Percentiles rank a stretch among this genome's conserved stretches.
Evolutionary conservation across 306 rosid genomes (phyloP).

Genomic region (Quercus parvula): DNA sequence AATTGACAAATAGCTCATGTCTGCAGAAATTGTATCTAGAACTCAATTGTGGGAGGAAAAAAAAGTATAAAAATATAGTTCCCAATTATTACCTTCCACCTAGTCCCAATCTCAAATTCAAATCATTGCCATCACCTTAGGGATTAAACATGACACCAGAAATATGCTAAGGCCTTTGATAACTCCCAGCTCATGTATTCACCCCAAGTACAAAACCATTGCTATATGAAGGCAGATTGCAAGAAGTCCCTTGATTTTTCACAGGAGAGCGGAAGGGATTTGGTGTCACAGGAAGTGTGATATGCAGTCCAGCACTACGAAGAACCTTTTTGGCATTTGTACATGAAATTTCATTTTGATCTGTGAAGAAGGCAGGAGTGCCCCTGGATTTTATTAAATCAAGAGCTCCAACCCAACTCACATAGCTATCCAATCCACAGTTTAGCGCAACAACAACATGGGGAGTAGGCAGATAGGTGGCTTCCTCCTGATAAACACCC

Average conservation of each 20-base stretch:
- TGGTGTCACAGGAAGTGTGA: conserved; percentile 63
- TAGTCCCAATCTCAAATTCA: not conserved
- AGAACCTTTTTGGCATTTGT: conserved; percentile 34
- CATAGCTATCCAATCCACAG: conserved; percentile 30
- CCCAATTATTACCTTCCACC: not conserved
- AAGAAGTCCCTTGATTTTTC: conserved; percentile 41
- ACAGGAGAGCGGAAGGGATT: conserved; percentile 66
- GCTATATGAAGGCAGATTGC: conserved; percentile 59
- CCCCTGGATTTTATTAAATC: conserved; percentile 35
- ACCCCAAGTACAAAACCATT: conserved; percentile 64
- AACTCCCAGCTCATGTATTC: conserved; percentile 36
- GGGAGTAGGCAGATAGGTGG: conserved; percentile 36
- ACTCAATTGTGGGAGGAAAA: not conserved
- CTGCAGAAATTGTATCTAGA: not conserved
- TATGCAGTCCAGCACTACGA: conserved; percentile 32
- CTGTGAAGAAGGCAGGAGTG: conserved; percentile 38
- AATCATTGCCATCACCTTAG: not conserved
- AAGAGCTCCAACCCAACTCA: conserved; percentile 39
- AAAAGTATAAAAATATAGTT: not conserved
- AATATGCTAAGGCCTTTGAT: not conserved
- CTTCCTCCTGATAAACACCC: conserved; percentile 47
- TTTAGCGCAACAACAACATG: conserved; percentile 31
- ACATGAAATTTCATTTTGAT: conserved; percentile 36
- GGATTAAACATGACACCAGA: not conserved
- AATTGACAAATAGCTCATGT: not conserved